These are phyloP conservation scores for Pholiota conissans DNA, from an alignment of 768 basidiomycete species.

Conservation along the genomic window DNA sequence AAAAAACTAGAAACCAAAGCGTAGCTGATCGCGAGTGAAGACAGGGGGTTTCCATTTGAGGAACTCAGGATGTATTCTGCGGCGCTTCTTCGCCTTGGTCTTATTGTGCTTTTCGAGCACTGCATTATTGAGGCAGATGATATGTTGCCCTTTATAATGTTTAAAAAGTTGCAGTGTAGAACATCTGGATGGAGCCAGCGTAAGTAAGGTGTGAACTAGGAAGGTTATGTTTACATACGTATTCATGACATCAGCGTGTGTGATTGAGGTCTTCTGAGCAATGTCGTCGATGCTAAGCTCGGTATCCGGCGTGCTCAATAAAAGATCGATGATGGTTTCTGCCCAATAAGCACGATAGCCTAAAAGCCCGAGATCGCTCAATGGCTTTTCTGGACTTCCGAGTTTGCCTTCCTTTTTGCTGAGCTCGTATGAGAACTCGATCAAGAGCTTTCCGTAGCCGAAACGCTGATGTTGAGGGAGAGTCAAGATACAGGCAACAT, in stretches of 20 bases:
- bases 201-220: conserved; percentile 7
- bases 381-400: conserved; percentile 96
- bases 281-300: conserved; percentile 96
- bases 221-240: conserved; percentile 64
- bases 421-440: conserved; percentile 98
- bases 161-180: conserved; percentile 94
- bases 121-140: conserved; percentile 88
- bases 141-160: conserved; percentile 92
- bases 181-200: conserved; percentile 54
- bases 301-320: conserved; percentile 71
- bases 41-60: conserved; percentile 95
- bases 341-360: conserved; percentile 97
- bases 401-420: conserved; percentile 95
- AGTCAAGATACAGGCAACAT: conserved; percentile 98
- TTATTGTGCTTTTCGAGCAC: conserved; percentile 92
- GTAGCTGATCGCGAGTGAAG: conserved; percentile 86
- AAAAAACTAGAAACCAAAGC: conserved; percentile 60
- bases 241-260: conserved; percentile 96
- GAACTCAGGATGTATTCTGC: conserved; percentile 75
- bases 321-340: conserved; percentile 90
- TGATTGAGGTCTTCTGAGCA: conserved; percentile 92
- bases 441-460: conserved; percentile 92
- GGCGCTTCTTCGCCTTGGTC: conserved; percentile 71
- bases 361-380: conserved; percentile 90
- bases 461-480: conserved; percentile 97